These are phyloP conservation scores for Ramichloridium luteum DNA, from an alignment of 2,329 filamentous ascomycete genomes.

Conservation along the genomic window DNA sequence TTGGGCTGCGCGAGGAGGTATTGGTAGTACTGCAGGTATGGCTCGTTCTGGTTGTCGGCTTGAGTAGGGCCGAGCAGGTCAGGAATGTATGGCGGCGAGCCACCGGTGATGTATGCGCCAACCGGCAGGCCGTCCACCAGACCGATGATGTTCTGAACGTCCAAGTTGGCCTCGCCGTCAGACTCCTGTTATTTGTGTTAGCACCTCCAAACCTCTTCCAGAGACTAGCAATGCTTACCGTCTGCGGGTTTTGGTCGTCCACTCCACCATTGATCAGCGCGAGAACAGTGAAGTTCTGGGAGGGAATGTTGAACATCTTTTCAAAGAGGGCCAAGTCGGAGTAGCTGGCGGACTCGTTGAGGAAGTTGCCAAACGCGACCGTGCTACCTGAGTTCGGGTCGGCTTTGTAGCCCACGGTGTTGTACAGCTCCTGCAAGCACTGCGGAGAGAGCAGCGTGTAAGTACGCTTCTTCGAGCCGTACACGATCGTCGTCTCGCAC, in stretches of 20 bases:
- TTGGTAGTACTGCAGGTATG: slow-evolving; percentile 50
- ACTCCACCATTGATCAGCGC: slow-evolving; percentile 12
- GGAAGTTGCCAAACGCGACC: slow-evolving; percentile 40
- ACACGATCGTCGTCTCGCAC: slow-evolving; percentile 7
- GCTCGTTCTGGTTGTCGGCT: slow-evolving; percentile 48
- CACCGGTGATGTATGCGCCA: slow-evolving; percentile 46
- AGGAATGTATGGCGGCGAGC: slow-evolving; percentile 39
- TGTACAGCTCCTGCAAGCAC: slow-evolving; percentile 40
- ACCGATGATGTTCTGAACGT: slow-evolving; percentile 50
- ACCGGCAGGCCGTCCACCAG: slow-evolving; percentile 43
- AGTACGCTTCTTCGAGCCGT: neutral
- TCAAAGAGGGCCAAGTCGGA: slow-evolving; percentile 34
- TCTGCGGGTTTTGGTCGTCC: slow-evolving; percentile 11
- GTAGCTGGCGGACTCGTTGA: slow-evolving; percentile 39
- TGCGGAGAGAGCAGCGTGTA: slow-evolving; percentile 30
- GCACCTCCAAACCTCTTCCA: too few species aligned
- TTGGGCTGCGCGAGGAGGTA: slow-evolving; percentile 40
- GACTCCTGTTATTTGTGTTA: too few species aligned
- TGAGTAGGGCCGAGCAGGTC: slow-evolving; percentile 27
- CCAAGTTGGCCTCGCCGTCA: slow-evolving; percentile 46
- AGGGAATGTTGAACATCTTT: slow-evolving; percentile 29
- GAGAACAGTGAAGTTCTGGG: slow-evolving; percentile 32
- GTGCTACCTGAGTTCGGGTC: slow-evolving; percentile 35
- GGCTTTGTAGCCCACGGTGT: slow-evolving; percentile 34
- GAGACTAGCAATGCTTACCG: too few species aligned